Conservation (phyloP, 768 basidiomycete species). For the Rhizopogon vinicolor region DNA sequence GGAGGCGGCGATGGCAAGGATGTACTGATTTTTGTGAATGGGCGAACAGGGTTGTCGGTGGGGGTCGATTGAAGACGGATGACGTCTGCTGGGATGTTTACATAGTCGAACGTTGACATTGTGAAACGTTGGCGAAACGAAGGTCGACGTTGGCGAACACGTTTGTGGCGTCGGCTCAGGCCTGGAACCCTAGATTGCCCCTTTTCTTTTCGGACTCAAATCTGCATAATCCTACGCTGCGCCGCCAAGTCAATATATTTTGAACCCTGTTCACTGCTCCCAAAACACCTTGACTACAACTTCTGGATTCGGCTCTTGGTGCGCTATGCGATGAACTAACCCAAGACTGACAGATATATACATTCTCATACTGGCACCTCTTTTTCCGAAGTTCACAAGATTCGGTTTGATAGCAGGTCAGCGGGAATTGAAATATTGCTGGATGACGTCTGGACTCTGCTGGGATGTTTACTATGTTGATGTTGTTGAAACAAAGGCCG, state of each 20-base stretch:
- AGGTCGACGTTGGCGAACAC: neutral
- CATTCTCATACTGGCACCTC: neutral
- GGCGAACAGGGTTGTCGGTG: constrained; percentile 16
- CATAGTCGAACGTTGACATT: constrained; percentile 34
- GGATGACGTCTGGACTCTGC: constrained; percentile 31
- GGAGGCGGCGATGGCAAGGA: constrained; percentile 30
- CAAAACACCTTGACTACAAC: too few species aligned
- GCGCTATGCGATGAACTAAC: too few species aligned
- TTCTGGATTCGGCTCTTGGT: too few species aligned
- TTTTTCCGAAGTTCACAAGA: neutral
- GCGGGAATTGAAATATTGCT: neutral
- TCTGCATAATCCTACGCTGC: too few species aligned
- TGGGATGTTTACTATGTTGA: constrained; percentile 38
- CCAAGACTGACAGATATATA: too few species aligned
- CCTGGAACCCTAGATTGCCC: too few species aligned
- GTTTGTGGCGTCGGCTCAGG: too few species aligned
- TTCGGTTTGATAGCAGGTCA: neutral
- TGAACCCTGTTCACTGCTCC: too few species aligned
- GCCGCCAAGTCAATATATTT: too few species aligned
- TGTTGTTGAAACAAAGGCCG: constrained; percentile 10
- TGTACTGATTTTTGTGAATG: constrained; percentile 38
- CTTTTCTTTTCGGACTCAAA: too few species aligned
- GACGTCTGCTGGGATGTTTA: constrained; percentile 37
- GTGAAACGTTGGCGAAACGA: neutral
- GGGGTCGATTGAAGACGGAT: constrained; percentile 26